Evolutionary conservation across 164 flowering plant genomes (phyloP).

Genomic region (Brasenia schreberi): DNA sequence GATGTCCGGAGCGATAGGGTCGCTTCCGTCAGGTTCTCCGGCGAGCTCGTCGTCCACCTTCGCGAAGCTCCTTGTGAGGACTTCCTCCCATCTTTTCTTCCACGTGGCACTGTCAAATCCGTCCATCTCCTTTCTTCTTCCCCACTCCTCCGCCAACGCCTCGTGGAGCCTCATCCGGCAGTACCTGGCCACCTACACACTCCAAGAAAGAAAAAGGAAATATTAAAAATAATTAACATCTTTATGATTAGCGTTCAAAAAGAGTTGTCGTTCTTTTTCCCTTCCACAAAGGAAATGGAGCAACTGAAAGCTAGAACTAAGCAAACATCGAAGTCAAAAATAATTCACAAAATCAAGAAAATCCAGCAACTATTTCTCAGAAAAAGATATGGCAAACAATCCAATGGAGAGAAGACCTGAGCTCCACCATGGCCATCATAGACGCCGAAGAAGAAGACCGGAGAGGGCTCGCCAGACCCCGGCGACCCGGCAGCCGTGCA

Average conservation of each 20-base stretch:
- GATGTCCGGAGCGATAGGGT: constrained; percentile 1
- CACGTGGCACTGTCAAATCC: constrained; percentile 16
- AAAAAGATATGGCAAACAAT: not conserved
- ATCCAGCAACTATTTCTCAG: not conserved
- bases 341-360: not conserved
- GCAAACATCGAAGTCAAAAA: not conserved
- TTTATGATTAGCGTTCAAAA: not conserved
- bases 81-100: constrained; percentile 17
- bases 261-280: too few species aligned
- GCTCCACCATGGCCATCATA: constrained; percentile 85
- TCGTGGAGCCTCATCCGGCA: constrained; percentile 48
- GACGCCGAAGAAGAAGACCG: constrained; percentile 66
- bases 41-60: constrained; percentile 51
- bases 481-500: constrained; percentile 45
- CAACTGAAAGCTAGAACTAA: not conserved
- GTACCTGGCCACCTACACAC: constrained; percentile 47
- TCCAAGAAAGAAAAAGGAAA: not conserved
- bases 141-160: constrained; percentile 27
- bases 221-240: not conserved
- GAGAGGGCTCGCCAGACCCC: constrained; percentile 30
- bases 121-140: constrained; percentile 3
- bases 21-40: not conserved
- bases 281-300: not conserved
- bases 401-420: constrained; percentile 28
- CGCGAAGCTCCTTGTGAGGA: constrained; percentile 34